These are phyloP conservation scores for Picochlorum costavermella DNA, from an alignment of 139 green algal species.

Conservation along the genomic window DNA sequence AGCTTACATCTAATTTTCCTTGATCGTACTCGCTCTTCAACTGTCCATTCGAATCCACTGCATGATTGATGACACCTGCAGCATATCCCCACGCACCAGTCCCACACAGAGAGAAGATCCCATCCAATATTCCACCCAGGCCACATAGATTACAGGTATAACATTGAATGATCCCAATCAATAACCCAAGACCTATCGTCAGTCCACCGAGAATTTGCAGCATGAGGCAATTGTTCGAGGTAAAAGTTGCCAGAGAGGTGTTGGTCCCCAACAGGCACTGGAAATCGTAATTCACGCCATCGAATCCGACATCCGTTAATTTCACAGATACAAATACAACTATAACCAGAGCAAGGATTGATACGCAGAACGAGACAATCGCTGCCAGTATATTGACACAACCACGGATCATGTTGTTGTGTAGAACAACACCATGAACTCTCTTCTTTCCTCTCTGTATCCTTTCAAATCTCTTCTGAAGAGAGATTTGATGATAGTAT, in stretches of 20 bases:
- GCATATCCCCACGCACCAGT: neutral
- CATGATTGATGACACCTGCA: neutral
- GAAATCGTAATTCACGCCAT: neutral
- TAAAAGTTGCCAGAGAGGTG: neutral
- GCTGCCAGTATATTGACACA: too few species aligned
- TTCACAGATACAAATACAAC: conserved; percentile 1
- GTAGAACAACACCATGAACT: too few species aligned
- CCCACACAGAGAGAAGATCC: conserved; percentile 4
- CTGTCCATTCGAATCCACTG: neutral
- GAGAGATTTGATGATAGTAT: too few species aligned
- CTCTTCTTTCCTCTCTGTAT: too few species aligned
- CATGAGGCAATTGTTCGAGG: conserved; percentile 12
- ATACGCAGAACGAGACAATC: too few species aligned
- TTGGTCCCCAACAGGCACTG: neutral
- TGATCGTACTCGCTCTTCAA: neutral
- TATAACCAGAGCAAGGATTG: conserved; percentile 1
- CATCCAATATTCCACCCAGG: conserved; percentile 9
- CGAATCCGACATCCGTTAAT: neutral
- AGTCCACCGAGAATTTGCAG: conserved; percentile 11
- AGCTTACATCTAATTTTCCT: too few species aligned
- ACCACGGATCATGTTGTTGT: too few species aligned
- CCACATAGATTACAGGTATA: conserved; percentile 14
- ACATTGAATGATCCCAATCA: conserved; percentile 14
- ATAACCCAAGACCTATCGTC: conserved; percentile 5
- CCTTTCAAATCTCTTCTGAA: too few species aligned